phyloP scores from a whole-genome alignment of 306 rosid species.

The Citrullus amarus region DNA sequence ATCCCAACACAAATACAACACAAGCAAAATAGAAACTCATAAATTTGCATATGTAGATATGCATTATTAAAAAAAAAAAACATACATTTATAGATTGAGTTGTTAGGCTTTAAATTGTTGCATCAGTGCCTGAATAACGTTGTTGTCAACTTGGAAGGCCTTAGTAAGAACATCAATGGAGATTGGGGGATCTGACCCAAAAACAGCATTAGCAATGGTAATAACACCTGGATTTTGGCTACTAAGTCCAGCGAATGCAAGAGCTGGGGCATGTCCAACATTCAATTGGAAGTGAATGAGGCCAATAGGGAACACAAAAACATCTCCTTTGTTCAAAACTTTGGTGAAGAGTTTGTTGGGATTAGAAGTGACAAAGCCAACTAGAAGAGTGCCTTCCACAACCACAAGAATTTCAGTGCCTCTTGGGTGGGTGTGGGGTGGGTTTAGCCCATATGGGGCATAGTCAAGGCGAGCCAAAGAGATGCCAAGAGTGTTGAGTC shows the following conservation, averaged over 20 bases:
- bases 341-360: neutral
- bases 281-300: neutral
- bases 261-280: neutral
- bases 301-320: neutral
- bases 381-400: neutral
- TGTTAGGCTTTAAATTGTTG: neutral
- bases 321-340: neutral
- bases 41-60: neutral
- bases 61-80: neutral
- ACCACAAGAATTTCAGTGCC: constrained; percentile 1
- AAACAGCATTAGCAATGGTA: neutral
- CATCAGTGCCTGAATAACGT: neutral
- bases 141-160: neutral
- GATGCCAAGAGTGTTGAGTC: constrained; percentile 9
- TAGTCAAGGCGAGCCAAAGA: neutral
- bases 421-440: neutral
- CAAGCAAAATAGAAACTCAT: no score
- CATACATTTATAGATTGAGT: neutral
- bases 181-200: neutral
- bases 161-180: neutral
- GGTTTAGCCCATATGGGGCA: neutral
- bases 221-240: constrained; percentile 6
- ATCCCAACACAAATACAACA: no score
- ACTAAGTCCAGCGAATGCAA: neutral
- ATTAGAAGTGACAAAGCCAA: neutral